These are phyloP conservation scores for Podaxis carcinomalis DNA, from an alignment of 768 basidiomycete species.

Conservation along the genomic window DNA sequence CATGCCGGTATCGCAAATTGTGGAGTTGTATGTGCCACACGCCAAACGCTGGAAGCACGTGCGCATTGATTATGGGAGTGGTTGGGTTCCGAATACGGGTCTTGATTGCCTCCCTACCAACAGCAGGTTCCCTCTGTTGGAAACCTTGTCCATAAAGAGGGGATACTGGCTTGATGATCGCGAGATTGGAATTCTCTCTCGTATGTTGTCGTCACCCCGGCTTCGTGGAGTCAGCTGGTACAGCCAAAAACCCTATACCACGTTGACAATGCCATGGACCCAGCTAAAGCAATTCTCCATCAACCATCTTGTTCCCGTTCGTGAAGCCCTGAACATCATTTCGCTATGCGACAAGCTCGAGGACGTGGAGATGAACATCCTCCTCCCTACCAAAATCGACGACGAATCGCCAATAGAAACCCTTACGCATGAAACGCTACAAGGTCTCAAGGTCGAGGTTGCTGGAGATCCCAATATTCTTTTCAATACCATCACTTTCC, in stretches of 20 bases:
- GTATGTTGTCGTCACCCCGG: slow-evolving; percentile 22
- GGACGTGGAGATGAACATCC: slow-evolving; percentile 12
- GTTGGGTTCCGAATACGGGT: slow-evolving; percentile 15
- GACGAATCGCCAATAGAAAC: slow-evolving; percentile 11
- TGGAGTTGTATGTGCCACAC: slow-evolving; percentile 23
- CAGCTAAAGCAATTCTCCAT: slow-evolving; percentile 22
- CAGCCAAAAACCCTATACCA: slow-evolving; percentile 13
- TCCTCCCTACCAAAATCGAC: slow-evolving; percentile 6
- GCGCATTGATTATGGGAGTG: slow-evolving; percentile 19
- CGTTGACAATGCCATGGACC: slow-evolving; percentile 22
- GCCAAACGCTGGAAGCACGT: slow-evolving; percentile 22
- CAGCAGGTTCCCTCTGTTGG: slow-evolving; percentile 18
- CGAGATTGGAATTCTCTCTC: slow-evolving; percentile 15
- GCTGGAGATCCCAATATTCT: slow-evolving; percentile 19
- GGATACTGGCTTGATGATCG: slow-evolving; percentile 17
- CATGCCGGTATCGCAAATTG: slow-evolving; percentile 15
- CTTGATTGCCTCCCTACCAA: slow-evolving; percentile 12
- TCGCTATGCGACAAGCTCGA: slow-evolving; percentile 8
- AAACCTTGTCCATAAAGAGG: slow-evolving; percentile 21
- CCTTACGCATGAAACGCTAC: slow-evolving; percentile 16
- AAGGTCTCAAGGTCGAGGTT: slow-evolving; percentile 17
- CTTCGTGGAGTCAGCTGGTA: slow-evolving; percentile 21
- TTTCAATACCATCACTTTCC: slow-evolving; percentile 21
- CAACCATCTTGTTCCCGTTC: slow-evolving; percentile 17
- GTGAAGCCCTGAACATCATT: slow-evolving; percentile 20